A percentile compares a stretch with the other conserved stretches of the same genome.
phyloP scores from a whole-genome alignment of 2,329 filamentous ascomycete species.

The Ophiostoma quercus region DNA sequence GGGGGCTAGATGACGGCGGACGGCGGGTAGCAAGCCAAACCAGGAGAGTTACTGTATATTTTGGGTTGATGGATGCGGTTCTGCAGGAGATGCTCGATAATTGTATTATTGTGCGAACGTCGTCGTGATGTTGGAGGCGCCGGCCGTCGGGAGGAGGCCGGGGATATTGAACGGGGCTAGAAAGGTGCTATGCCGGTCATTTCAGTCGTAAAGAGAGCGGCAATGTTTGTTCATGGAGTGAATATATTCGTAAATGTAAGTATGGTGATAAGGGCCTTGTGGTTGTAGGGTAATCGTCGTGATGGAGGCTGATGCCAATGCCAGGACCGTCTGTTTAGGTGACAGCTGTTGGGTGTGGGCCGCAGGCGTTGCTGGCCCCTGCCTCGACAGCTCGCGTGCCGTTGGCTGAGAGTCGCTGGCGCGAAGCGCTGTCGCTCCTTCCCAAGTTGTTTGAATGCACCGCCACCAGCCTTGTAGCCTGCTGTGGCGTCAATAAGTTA shows the following conservation, averaged over 20 bases:
- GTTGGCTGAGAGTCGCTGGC: conserved; percentile 5
- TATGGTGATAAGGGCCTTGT: neutral
- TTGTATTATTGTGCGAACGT: neutral
- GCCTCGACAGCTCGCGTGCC: neutral
- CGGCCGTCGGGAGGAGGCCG: neutral
- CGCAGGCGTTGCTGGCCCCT: neutral
- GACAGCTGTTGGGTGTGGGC: neutral
- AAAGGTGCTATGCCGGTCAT: neutral
- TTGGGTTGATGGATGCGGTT: neutral
- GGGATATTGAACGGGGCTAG: neutral
- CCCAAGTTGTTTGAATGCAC: neutral
- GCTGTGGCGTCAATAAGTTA: neutral
- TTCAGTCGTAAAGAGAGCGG: neutral
- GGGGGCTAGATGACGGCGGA: neutral
- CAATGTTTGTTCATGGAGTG: neutral
- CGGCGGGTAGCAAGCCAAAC: neutral
- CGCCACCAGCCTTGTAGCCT: conserved; percentile 15
- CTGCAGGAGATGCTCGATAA: neutral
- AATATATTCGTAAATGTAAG: neutral
- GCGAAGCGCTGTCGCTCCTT: conserved; percentile 1
- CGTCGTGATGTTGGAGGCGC: neutral
- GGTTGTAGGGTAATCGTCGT: neutral
- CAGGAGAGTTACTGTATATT: neutral
- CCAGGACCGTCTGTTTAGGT: neutral
- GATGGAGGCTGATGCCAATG: neutral